These are phyloP conservation scores for Candida boidinii DNA, from an alignment of 805 yeast genomes.

Conservation along the genomic window DNA sequence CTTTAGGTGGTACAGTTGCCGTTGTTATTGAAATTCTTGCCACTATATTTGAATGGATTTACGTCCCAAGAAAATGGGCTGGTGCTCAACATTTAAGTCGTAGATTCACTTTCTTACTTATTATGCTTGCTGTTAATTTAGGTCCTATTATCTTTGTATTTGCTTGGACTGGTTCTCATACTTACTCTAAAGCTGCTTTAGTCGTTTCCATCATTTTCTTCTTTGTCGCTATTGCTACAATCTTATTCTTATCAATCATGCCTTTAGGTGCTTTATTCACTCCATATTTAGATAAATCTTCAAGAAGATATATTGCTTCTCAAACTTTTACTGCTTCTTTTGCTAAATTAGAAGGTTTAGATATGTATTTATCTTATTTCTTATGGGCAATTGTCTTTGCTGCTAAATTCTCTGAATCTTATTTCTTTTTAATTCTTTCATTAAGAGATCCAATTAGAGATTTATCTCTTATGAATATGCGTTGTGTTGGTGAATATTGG, in stretches of 20 bases:
- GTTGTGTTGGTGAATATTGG: slow-evolving; percentile 96
- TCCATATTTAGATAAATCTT: slow-evolving; percentile 76
- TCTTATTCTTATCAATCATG: slow-evolving; percentile 84
- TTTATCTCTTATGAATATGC: slow-evolving; percentile 75
- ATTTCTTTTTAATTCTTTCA: slow-evolving; percentile 82
- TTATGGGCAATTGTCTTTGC: slow-evolving; percentile 85
- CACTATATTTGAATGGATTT: slow-evolving; percentile 87
- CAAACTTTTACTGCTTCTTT: slow-evolving; percentile 95
- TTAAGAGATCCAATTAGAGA: slow-evolving; percentile 92
- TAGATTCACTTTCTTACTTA: slow-evolving; percentile 67
- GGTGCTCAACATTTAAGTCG: slow-evolving; percentile 96
- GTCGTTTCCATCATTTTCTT: slow-evolving; percentile 81
- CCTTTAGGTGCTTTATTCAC: slow-evolving; percentile 96
- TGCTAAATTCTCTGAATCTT: slow-evolving; percentile 87
- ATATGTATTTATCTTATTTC: slow-evolving; percentile 93
- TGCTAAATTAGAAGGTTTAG: slow-evolving; percentile 72
- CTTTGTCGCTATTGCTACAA: slow-evolving; percentile 78
- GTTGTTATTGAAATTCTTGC: slow-evolving; percentile 75
- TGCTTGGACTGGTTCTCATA: slow-evolving; percentile 64
- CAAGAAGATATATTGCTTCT: slow-evolving; percentile 85
- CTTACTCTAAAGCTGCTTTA: slow-evolving; percentile 62
- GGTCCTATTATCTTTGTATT: slow-evolving; percentile 84
- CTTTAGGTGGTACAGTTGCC: slow-evolving; percentile 89
- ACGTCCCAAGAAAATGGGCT: slow-evolving; percentile 97
- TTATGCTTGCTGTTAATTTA: slow-evolving; percentile 62